phyloP scores from a whole-genome alignment of 106 monocot genomes.

The Phalaenopsis aphrodite region DNA sequence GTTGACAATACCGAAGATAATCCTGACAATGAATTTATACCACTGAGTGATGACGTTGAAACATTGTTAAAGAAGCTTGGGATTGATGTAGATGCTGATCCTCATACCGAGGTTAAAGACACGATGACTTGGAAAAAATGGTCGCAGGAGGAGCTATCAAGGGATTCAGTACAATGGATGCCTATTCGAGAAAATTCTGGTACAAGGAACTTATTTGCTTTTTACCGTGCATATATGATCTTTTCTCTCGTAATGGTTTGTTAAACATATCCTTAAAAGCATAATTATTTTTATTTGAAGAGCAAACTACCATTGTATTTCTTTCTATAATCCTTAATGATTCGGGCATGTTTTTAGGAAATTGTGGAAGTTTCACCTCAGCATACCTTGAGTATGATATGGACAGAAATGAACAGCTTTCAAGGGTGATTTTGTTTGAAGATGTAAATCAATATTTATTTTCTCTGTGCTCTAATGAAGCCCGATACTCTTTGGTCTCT shows the following conservation, averaged over 20 bases:
- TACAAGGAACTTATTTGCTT: conserved; percentile 27
- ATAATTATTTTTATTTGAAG: conserved; percentile 1
- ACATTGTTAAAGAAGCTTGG: conserved; percentile 78
- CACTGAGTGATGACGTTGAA: conserved; percentile 59
- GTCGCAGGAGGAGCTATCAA: conserved; percentile 60
- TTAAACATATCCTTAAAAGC: conserved; percentile 7
- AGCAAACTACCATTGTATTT: not conserved
- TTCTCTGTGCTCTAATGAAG: conserved; percentile 66
- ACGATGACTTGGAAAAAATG: conserved; percentile 82
- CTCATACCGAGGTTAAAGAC: conserved; percentile 74
- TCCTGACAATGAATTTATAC: conserved; percentile 27
- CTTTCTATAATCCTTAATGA: conserved; percentile 1
- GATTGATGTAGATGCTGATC: conserved; percentile 60
- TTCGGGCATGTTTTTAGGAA: conserved; percentile 15
- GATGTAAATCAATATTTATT: conserved; percentile 87
- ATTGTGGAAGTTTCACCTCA: conserved; percentile 7
- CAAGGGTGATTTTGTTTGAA: conserved; percentile 84
- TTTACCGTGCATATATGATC: conserved; percentile 11
- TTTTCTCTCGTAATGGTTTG: not conserved
- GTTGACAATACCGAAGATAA: conserved; percentile 35
- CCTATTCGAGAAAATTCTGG: conserved; percentile 75
- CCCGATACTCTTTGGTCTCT: conserved; percentile 61
- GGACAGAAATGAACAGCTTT: conserved; percentile 55
- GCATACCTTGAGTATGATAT: conserved; percentile 18
- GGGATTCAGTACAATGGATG: conserved; percentile 85